phyloP scores from a whole-genome alignment of 2,329 filamentous ascomycete species.

The Scleromitrula shiraiana region DNA sequence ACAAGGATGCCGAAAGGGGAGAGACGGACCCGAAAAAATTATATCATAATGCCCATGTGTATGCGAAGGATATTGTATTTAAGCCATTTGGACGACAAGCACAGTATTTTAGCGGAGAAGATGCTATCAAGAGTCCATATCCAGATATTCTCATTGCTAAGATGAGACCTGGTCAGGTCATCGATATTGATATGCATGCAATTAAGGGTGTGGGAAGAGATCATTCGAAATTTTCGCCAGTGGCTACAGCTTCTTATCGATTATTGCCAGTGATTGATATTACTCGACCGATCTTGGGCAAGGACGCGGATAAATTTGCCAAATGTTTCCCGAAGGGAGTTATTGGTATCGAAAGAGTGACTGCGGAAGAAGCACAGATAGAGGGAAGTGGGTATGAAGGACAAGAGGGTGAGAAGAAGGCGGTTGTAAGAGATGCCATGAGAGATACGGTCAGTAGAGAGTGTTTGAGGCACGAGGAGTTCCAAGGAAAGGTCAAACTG shows the following conservation, averaged over 20 bases:
- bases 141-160: slow-evolving; percentile 93
- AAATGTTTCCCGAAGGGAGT: slow-evolving; percentile 86
- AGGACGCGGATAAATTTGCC: slow-evolving; percentile 82
- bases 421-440: slow-evolving; percentile 81
- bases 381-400: slow-evolving; percentile 60
- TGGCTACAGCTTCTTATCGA: slow-evolving; percentile 89
- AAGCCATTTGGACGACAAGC: slow-evolving; percentile 65
- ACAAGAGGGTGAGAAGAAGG: slow-evolving; percentile 73
- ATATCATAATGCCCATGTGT: slow-evolving; percentile 79
- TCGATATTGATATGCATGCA: slow-evolving; percentile 84
- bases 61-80: slow-evolving; percentile 71
- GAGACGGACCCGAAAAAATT: slow-evolving; percentile 77
- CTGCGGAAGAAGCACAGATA: slow-evolving; percentile 53
- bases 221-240: slow-evolving; percentile 95
- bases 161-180: slow-evolving; percentile 80
- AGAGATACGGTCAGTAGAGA: slow-evolving; percentile 93
- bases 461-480: slow-evolving; percentile 83
- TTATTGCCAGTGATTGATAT: slow-evolving; percentile 86
- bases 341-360: slow-evolving; percentile 69
- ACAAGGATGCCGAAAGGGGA: slow-evolving; percentile 58
- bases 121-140: slow-evolving; percentile 68
- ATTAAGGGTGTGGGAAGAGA: slow-evolving; percentile 90
- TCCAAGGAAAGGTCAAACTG: slow-evolving; percentile 90
- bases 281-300: slow-evolving; percentile 70
- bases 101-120: slow-evolving; percentile 58